Base-by-base conservation (phyloP, 768 basidiomycete genomes). In the Lepiota subincarnata region DNA sequence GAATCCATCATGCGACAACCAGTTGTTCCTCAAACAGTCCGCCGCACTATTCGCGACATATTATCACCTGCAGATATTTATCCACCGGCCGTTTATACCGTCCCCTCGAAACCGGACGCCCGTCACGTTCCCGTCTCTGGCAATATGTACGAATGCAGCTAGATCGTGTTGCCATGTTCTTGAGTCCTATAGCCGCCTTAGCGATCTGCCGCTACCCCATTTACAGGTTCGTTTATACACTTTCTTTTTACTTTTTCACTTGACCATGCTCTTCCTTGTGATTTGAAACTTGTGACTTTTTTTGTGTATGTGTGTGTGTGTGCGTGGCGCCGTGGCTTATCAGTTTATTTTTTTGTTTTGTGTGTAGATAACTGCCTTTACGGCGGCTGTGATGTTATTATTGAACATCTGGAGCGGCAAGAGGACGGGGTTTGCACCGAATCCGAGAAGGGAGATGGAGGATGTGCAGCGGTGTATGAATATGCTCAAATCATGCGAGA, bases 141-240 rank as follows among this genome's bases (percentile, higher is more conserved):
- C 88, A 0, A 92, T 93, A 49, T 92, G 90, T 65, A 83, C 86
- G n/a, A 92, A 92, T 56, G 84, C 92, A 0, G 87, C 92, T 1
- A 75, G 89, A 6, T 89, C 87, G 1, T 85, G 80, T 55, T 80
- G 79, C 36, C 87, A 86, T 62, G 77, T 93, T 24, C 66, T 87
- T 16, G 88, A 91, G 68, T 57, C 69, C 48, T 70, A 73, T 57
- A 68, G 74, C 44, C 67, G 62, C 54, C 65, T 71, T 10, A 62
- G 67, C 22, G 53, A 61, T 4, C 55, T 71, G 34, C 72, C 72
- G 2, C 45, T 72, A 40, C 67, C 72, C 4, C 59, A 64, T 5
- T 36, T 73, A 31, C 73, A 75, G 66, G 78, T 75, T 60, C 6
- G 62, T 57, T 7, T 12, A 13, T 3, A 43, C 31, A 1, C 2